A percentile compares a stretch with the other conserved stretches of the same genome.
Evolutionary conservation across 2,329 filamentous ascomycete species (phyloP).

Genomic region (Cercospora sp.): DNA sequence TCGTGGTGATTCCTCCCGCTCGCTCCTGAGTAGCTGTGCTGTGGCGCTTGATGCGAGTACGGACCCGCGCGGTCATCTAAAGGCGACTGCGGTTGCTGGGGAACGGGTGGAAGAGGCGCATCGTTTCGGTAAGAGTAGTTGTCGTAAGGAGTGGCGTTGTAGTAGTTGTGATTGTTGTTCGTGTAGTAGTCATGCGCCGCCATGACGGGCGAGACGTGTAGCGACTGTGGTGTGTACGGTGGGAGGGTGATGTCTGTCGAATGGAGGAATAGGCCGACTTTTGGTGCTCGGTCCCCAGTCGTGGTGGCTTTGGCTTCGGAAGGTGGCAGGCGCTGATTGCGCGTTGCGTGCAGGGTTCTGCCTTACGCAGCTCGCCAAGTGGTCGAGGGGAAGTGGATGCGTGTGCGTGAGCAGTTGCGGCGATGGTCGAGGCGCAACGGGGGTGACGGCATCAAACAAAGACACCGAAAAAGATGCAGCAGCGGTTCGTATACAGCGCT

Average conservation of each 20-base stretch:
- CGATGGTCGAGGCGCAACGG: neutral
- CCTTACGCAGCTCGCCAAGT: neutral
- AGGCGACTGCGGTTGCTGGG: slow-evolving; percentile 29
- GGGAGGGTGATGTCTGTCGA: neutral
- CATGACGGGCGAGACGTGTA: slow-evolving; percentile 18
- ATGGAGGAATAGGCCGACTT: neutral
- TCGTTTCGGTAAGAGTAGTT: slow-evolving; percentile 48
- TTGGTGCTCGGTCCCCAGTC: neutral
- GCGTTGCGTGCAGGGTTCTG: neutral
- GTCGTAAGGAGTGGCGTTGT: slow-evolving; percentile 41
- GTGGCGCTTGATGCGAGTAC: slow-evolving; percentile 28
- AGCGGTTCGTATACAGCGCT: neutral
- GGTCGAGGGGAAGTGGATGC: neutral
- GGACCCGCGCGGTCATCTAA: slow-evolving; percentile 38
- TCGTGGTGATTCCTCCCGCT: slow-evolving; percentile 53
- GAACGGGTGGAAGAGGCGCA: slow-evolving; percentile 38
- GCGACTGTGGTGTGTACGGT: slow-evolving; percentile 8
- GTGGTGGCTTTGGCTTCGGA: neutral
- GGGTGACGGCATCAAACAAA: neutral
- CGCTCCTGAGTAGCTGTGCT: slow-evolving; percentile 56
- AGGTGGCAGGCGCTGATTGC: slow-evolving; percentile 7
- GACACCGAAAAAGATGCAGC: neutral
- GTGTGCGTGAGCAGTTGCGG: neutral
- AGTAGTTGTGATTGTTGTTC: slow-evolving; percentile 40
- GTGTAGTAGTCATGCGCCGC: slow-evolving; percentile 53